Percentiles rank a stretch among this genome's conserved stretches.
Conservation (phyloP, 2,329 filamentous ascomycete species). For the Trichoderma sp. region DNA sequence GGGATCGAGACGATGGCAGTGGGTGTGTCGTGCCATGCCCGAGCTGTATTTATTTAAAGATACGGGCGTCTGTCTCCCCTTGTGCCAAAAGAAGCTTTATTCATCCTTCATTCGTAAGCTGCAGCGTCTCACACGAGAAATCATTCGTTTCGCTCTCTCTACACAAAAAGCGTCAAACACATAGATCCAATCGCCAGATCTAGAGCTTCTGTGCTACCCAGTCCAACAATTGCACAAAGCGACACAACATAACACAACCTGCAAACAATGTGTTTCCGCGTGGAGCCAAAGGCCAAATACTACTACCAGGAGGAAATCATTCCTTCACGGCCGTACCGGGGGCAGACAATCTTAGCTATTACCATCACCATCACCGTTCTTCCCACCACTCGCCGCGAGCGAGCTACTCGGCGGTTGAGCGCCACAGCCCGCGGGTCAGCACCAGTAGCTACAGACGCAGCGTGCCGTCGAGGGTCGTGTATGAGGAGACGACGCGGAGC, state of each 20-base stretch:
- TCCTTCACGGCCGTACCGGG: slow-evolving; percentile 43
- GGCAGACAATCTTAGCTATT: slow-evolving; percentile 25
- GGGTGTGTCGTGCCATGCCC: background rate
- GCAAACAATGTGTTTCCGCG: slow-evolving; percentile 49
- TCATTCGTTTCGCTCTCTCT: background rate
- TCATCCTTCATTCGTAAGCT: background rate
- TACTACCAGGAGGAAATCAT: slow-evolving; percentile 59
- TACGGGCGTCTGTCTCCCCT: background rate
- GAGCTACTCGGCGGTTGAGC: slow-evolving; percentile 46
- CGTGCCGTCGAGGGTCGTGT: slow-evolving; percentile 36
- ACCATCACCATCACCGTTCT: slow-evolving; percentile 33
- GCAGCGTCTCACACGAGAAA: background rate
- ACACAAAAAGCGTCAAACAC: background rate
- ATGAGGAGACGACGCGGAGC: slow-evolving; percentile 42
- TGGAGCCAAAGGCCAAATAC: slow-evolving; percentile 48
- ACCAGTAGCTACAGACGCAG: slow-evolving; percentile 25
- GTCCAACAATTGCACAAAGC: background rate
- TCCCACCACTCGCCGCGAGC: slow-evolving; percentile 41
- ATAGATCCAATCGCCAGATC: background rate
- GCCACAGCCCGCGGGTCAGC: slow-evolving; percentile 45
- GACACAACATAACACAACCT: background rate
- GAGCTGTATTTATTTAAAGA: slow-evolving; percentile 12
- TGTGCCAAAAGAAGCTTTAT: background rate
- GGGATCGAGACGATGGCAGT: background rate
- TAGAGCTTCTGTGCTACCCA: background rate